phyloP scores from a whole-genome alignment of 306 rosid species.

The Cercis canadensis region DNA sequence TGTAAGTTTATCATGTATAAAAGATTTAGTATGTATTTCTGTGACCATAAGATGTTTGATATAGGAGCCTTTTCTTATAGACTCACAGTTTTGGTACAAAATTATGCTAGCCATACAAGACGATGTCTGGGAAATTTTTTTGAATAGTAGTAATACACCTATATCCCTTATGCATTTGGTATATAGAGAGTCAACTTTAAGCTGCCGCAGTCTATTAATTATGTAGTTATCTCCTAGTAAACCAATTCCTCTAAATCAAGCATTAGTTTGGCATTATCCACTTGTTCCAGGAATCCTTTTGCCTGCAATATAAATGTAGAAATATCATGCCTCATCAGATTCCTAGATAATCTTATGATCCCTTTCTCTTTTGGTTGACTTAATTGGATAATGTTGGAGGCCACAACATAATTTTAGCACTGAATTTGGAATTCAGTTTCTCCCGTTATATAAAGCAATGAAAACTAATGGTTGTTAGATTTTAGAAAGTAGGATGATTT shows the following conservation, averaged over 20 bases:
- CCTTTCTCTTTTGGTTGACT: neutral
- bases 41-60: neutral
- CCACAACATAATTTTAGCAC: slow-evolving; percentile 1
- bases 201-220: too few relatives aligned
- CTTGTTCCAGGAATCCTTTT: slow-evolving; percentile 15
- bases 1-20: slow-evolving; percentile 56
- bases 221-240: too few relatives aligned
- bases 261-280: too few relatives aligned
- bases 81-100: too few relatives aligned
- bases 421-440: neutral
- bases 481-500: neutral
- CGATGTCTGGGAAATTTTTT: too few relatives aligned
- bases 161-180: too few relatives aligned
- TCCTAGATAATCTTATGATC: slow-evolving; percentile 9
- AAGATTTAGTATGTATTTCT: slow-evolving; percentile 28
- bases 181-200: too few relatives aligned
- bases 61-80: too few relatives aligned
- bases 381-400: neutral
- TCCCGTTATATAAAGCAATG: neutral
- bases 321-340: neutral
- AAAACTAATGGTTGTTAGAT: neutral
- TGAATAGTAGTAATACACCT: too few relatives aligned
- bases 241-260: too few relatives aligned
- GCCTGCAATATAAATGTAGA: neutral
- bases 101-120: too few relatives aligned